These are phyloP conservation scores for Schwanniomyces yamadae DNA, from an alignment of 805 yeast genomes.

Conservation along the genomic window DNA sequence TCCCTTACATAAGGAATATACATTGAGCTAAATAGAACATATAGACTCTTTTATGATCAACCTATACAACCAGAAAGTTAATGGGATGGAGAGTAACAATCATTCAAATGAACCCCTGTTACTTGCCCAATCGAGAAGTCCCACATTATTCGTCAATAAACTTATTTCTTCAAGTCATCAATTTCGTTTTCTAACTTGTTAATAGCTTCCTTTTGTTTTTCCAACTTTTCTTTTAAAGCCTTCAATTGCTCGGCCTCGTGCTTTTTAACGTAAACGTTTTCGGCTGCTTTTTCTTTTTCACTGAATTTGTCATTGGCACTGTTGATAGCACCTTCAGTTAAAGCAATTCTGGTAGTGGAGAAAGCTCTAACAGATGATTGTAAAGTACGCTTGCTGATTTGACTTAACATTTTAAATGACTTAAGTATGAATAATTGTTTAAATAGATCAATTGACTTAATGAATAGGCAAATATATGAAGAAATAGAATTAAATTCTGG, in stretches of 20 bases:
- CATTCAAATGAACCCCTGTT: too few species aligned
- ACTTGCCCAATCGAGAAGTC: too few species aligned
- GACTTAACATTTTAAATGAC: conserved; percentile 21
- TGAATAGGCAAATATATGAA: too few species aligned
- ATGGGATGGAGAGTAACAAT: too few species aligned
- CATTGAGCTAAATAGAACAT: too few species aligned
- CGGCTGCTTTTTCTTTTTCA: conserved; percentile 93
- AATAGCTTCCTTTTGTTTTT: conserved; percentile 65
- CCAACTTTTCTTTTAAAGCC: conserved; percentile 70
- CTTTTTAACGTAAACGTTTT: conserved; percentile 79
- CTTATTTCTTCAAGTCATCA: conserved; percentile 48
- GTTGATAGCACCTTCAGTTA: conserved; percentile 22
- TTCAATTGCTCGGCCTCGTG: conserved; percentile 88
- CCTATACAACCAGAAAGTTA: too few species aligned
- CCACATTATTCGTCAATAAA: too few species aligned
- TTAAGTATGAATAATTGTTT: too few species aligned
- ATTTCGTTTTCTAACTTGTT: conserved; percentile 50
- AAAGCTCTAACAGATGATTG: conserved; percentile 29
- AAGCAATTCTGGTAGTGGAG: conserved; percentile 27
- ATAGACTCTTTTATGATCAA: too few species aligned
- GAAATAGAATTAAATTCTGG: too few species aligned
- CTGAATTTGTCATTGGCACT: conserved; percentile 33
- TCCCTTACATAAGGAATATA: too few species aligned
- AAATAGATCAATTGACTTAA: too few species aligned
- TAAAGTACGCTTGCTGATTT: conserved; percentile 22